Conservation (phyloP, 2,329 filamentous ascomycete species). For the Furcasterigmium sp. region DNA sequence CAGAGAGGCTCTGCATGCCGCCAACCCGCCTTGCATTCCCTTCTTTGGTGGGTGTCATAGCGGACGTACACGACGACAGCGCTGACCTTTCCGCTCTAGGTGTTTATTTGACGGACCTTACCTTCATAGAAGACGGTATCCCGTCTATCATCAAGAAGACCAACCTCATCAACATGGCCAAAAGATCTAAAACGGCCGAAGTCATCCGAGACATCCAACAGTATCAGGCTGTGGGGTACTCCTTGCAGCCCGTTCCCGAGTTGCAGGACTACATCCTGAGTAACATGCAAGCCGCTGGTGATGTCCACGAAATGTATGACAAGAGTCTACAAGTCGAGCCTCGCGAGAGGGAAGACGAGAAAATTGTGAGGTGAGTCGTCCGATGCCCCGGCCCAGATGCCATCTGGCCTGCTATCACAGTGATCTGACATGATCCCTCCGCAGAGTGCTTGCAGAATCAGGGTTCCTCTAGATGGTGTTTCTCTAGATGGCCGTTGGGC, state of each 20-base stretch:
- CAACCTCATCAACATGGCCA: constrained; percentile 96
- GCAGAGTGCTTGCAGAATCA: constrained; percentile 55
- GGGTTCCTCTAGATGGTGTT: constrained; percentile 54
- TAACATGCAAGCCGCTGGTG: constrained; percentile 91
- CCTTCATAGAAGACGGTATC: constrained; percentile 98
- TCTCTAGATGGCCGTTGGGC: too few species aligned
- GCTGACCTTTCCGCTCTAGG: constrained; percentile 40
- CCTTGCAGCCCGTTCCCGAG: constrained; percentile 81
- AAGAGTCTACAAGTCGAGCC: constrained; percentile 91
- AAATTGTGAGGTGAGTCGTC: constrained; percentile 86
- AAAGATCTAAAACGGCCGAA: constrained; percentile 95
- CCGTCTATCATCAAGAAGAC: constrained; percentile 95
- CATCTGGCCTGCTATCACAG: too few species aligned
- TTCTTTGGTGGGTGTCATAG: constrained; percentile 78
- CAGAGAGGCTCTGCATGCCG: constrained; percentile 83
- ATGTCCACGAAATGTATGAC: constrained; percentile 99
- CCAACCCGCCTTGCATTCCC: constrained; percentile 94
- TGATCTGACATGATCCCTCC: constrained; percentile 10
- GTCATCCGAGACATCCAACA: constrained; percentile 98
- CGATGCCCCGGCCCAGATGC: constrained; percentile 2
- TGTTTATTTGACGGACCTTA: constrained; percentile 94
- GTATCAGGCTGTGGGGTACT: constrained; percentile 97
- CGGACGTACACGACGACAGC: neutral
- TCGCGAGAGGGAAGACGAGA: constrained; percentile 94
- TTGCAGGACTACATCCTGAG: constrained; percentile 94